phyloP scores from a whole-genome alignment of 768 basidiomycete genomes.

The Pleurotus cornucopiae region DNA sequence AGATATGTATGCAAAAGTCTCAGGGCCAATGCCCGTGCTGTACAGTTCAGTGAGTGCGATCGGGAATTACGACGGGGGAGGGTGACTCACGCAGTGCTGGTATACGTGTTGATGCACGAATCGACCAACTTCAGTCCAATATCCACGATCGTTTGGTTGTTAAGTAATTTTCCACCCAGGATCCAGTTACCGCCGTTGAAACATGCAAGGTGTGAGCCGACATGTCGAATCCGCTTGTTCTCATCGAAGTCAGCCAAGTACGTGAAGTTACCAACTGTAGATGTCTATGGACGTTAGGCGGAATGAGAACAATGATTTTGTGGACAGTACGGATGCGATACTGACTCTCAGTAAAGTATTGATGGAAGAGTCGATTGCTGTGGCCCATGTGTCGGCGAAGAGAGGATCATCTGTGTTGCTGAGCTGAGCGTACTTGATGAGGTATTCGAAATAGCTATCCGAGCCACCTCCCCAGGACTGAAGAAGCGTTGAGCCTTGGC shows the following conservation, averaged over 20 bases:
- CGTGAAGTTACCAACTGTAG: conserved; percentile 56
- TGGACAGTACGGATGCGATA: neutral
- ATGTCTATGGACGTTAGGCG: conserved; percentile 34
- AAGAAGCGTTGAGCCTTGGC: neutral
- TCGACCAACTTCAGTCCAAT: conserved; percentile 60
- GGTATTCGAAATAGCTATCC: conserved; percentile 76
- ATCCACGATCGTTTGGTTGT: conserved; percentile 68
- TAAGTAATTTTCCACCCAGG: conserved; percentile 61
- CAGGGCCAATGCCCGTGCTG: conserved; percentile 78
- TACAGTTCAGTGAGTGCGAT: neutral
- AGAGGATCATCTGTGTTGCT: conserved; percentile 60
- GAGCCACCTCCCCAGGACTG: conserved; percentile 65
- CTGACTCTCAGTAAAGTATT: conserved; percentile 50
- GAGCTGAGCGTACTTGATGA: conserved; percentile 68
- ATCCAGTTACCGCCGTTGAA: conserved; percentile 78
- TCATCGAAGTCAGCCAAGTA: conserved; percentile 67
- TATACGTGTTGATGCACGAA: conserved; percentile 80
- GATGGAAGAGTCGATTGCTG: conserved; percentile 72
- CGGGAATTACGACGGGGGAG: neutral
- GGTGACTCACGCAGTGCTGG: conserved; percentile 53
- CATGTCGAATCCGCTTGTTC: conserved; percentile 41
- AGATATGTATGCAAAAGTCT: conserved; percentile 60
- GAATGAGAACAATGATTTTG: neutral
- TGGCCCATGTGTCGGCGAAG: conserved; percentile 63
- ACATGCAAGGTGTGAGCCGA: conserved; percentile 73